Evolutionary conservation across 2,329 filamentous ascomycete genomes (phyloP).

Genomic region (Hypomyces rosellus): DNA sequence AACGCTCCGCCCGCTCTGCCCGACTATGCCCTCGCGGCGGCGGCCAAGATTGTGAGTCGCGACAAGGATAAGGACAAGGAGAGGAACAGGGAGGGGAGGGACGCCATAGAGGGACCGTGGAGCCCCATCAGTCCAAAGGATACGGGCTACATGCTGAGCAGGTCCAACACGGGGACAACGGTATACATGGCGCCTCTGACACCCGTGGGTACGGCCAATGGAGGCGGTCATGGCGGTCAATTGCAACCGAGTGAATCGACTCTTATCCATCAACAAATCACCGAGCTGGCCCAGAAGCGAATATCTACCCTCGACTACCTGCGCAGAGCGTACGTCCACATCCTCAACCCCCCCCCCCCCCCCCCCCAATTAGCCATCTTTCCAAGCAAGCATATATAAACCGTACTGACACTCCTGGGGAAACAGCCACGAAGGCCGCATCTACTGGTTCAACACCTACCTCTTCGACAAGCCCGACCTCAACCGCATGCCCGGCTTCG

Average conservation of each 20-base stretch:
- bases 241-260: conserved; percentile 37
- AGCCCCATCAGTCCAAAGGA: conserved; percentile 14
- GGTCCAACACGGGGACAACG: conserved; percentile 6
- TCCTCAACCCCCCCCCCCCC: background rate
- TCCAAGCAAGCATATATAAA: too few relatives aligned
- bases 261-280: conserved; percentile 58
- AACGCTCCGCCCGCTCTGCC: conserved; percentile 47
- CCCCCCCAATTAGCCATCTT: too few relatives aligned
- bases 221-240: background rate
- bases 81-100: conserved; percentile 19
- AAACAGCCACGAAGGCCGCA: conserved; percentile 76
- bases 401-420: background rate
- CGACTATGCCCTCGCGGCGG: conserved; percentile 45
- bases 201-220: conserved; percentile 8
- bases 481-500: conserved; percentile 76
- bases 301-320: conserved; percentile 93
- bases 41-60: conserved; percentile 35
- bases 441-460: conserved; percentile 98
- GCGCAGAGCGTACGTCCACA: conserved; percentile 71
- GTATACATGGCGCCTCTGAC: conserved; percentile 17
- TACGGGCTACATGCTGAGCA: conserved; percentile 8
- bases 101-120: conserved; percentile 17
- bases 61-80: conserved; percentile 8
- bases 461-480: conserved; percentile 83
- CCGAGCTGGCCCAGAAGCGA: conserved; percentile 82